Conservation (phyloP, 805 yeast species). For the Debaryomyces hansenii region DNA sequence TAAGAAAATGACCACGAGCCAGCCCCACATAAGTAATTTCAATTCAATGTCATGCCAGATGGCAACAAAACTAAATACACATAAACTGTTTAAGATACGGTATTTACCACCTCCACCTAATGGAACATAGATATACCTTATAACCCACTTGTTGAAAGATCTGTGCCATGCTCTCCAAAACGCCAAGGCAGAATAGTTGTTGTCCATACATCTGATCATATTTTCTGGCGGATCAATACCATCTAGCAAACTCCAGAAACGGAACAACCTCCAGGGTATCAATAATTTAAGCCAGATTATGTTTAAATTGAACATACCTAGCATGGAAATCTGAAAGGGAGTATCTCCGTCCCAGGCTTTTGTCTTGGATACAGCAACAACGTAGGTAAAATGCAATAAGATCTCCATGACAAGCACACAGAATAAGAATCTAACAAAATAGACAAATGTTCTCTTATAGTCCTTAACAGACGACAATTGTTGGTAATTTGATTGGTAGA, state of each 20-base stretch:
- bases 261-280: constrained; percentile 93
- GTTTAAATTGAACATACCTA: constrained; percentile 86
- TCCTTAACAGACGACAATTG: constrained; percentile 56
- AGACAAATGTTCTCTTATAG: constrained; percentile 50
- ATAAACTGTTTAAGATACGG: constrained; percentile 71
- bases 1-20: constrained; percentile 85
- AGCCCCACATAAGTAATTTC: constrained; percentile 89
- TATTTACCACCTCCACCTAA: constrained; percentile 76
- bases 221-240: constrained; percentile 96
- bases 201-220: constrained; percentile 94
- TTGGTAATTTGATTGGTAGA: constrained; percentile 65
- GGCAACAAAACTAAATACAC: constrained; percentile 94
- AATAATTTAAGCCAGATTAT: constrained; percentile 90
- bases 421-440: constrained; percentile 65
- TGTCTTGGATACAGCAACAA: constrained; percentile 87
- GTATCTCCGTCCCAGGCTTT: constrained; percentile 88
- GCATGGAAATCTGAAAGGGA: constrained; percentile 92
- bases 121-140: constrained; percentile 87
- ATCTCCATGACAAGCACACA: constrained; percentile 89
- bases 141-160: constrained; percentile 86
- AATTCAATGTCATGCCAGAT: constrained; percentile 97
- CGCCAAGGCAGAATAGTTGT: constrained; percentile 89
- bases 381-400: constrained; percentile 82
- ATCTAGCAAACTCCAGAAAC: constrained; percentile 92
- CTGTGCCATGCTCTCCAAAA: constrained; percentile 99